Evolutionary conservation across 352 stramenopile species (phyloP).

Genomic region (Peronospora belbahrii): DNA sequence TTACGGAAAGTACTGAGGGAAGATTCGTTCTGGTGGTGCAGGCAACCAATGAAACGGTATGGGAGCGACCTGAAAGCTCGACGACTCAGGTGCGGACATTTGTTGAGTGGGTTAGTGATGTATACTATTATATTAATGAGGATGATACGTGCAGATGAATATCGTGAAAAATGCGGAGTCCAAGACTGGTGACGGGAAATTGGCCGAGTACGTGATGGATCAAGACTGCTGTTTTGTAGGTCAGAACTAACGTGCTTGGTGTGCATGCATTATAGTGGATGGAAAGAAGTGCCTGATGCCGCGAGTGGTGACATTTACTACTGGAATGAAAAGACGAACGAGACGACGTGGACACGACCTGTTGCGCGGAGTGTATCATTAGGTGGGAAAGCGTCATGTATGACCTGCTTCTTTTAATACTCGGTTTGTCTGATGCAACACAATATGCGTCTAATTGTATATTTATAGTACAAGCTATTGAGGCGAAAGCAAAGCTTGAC

Average conservation of each 20-base stretch:
- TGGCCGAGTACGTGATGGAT: conserved; percentile 14
- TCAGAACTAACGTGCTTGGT: not conserved
- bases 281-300: conserved; percentile 54
- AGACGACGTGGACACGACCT: conserved; percentile 63
- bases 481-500: conserved; percentile 57
- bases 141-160: not conserved
- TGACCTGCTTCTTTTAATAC: not conserved
- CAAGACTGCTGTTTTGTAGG: not conserved
- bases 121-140: too few species aligned
- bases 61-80: conserved; percentile 38
- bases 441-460: not conserved
- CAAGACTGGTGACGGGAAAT: conserved; percentile 1
- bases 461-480: conserved; percentile 36
- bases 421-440: not conserved
- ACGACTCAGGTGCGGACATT: not conserved
- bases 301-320: conserved; percentile 54
- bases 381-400: conserved; percentile 17
- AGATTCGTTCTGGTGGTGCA: conserved; percentile 11
- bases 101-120: not conserved
- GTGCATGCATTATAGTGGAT: conserved; percentile 32
- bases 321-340: conserved; percentile 68
- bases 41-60: conserved; percentile 68
- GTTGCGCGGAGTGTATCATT: conserved; percentile 41
- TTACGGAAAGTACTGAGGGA: not conserved
- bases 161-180: conserved; percentile 1